Conservation (phyloP, 768 basidiomycete species). For the Gyrodon lividus region DNA sequence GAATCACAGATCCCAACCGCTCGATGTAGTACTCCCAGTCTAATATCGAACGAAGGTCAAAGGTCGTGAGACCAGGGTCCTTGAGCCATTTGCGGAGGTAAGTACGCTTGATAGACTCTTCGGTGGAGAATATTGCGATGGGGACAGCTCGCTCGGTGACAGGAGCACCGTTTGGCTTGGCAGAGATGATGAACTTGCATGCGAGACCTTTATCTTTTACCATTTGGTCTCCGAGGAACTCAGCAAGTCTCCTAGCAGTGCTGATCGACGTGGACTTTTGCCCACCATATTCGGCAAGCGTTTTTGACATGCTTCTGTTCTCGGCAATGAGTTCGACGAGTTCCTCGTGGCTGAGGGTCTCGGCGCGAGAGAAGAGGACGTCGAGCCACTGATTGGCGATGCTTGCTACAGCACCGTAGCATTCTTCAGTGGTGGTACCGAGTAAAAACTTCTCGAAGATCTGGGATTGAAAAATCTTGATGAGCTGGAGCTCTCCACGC, state of each 20-base stretch:
- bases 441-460: constrained; percentile 98
- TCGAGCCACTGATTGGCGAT: constrained; percentile 98
- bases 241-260: constrained; percentile 90
- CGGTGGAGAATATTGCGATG: constrained; percentile 96
- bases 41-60: constrained; percentile 90
- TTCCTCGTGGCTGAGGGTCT: constrained; percentile 86
- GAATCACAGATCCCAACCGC: constrained; percentile 94
- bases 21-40: constrained; percentile 99
- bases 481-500: constrained; percentile 93
- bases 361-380: constrained; percentile 84
- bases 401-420: constrained; percentile 90
- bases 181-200: constrained; percentile 98
- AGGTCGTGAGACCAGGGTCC: constrained; percentile 81
- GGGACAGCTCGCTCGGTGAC: constrained; percentile 97
- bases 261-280: constrained; percentile 99
- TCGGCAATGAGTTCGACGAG: constrained; percentile 97
- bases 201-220: constrained; percentile 99
- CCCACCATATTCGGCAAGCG: constrained; percentile 90
- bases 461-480: constrained; percentile 99
- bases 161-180: constrained; percentile 86
- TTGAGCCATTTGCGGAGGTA: constrained; percentile 97
- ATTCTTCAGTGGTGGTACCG: constrained; percentile 90
- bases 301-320: constrained; percentile 97
- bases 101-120: constrained; percentile 82
- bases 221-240: constrained; percentile 98